Percentiles rank a stretch among this genome's conserved stretches.
Conservation (phyloP, 805 yeast genomes). For the Yarrowia hollandica region DNA sequence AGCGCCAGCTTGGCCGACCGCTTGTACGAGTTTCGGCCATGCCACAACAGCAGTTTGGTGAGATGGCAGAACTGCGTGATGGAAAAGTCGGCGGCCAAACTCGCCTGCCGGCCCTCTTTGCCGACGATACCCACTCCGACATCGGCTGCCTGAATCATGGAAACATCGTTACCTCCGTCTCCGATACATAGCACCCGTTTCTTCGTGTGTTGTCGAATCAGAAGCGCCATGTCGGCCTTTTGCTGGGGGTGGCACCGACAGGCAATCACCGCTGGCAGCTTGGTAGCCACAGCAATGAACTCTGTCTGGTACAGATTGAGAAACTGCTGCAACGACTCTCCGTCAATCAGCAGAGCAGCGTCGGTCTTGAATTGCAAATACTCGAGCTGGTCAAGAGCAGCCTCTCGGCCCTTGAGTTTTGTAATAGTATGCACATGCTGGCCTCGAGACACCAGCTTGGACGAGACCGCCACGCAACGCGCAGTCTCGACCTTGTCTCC, state of each 20-base stretch:
- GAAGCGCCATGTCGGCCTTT: conserved; percentile 88
- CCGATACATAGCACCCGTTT: conserved; percentile 97
- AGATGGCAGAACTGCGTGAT: conserved; percentile 87
- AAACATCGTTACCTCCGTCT: conserved; percentile 98
- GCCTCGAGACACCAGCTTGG: conserved; percentile 88
- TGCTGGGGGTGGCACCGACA: conserved; percentile 99
- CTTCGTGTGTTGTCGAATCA: conserved; percentile 76
- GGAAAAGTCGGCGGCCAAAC: conserved; percentile 95
- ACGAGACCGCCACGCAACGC: conserved; percentile 94
- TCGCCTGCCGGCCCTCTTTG: conserved; percentile 96
- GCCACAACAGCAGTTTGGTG: conserved; percentile 89
- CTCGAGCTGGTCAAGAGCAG: conserved; percentile 76
- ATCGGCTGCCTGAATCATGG: conserved; percentile 98
- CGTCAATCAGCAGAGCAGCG: conserved; percentile 84
- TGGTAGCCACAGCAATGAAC: conserved; percentile 74
- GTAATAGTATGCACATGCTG: conserved; percentile 89
- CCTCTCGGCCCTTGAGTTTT: conserved; percentile 55
- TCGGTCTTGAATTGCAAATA: conserved; percentile 62
- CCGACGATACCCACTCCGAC: conserved; percentile 99
- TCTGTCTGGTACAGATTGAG: conserved; percentile 63
- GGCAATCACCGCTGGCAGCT: conserved; percentile 92
- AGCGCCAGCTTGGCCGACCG: conserved; percentile 93
- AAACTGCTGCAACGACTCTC: conserved; percentile 78
- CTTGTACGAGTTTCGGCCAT: conserved; percentile 95
- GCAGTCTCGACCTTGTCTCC: conserved; percentile 99